Base-by-base conservation (phyloP, 1,139 yeast species). In the Saccharomyces pastorianus region DNA sequence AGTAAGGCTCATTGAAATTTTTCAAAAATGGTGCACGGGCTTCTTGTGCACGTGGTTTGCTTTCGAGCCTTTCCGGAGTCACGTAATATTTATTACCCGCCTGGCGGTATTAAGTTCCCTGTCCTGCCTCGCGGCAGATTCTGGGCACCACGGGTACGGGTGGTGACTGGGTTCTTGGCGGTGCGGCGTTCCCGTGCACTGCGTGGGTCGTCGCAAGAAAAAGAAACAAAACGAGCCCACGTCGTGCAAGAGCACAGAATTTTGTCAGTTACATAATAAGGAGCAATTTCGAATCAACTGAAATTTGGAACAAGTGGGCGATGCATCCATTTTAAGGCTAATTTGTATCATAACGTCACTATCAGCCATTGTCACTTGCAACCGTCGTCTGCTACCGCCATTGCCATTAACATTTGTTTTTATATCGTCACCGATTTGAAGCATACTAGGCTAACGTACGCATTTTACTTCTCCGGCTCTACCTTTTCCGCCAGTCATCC, bases 281-380 rank as follows among this genome's bases (percentile, higher is more conserved):
- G 44, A 38, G 44, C 44, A 38, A 17, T 38, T 38, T 38, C 44
- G 44, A 38, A 38, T 38, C 44, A 38, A 38, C 6, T 38, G 44
- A 38, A 38, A 38, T 38, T 38, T 38, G 44, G 44, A 38, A 38
- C 44, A 17, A 38, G 9, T 17, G 44, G 44, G 44, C 44, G 44
- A 38, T 38, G 44, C 44, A 38, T 17, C 9, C 44, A 13, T 38
- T 38, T 8, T 7, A 17, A 38, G 44, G 44, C 23, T 4, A 9
- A 3, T 38, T 38, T 38, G 44, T 38, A 38, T 17, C 23, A 38
- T 38, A 38, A 38, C 44, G 44, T 38, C 44, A 38, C 23, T 38
- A 38, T 38, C 25, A 38, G 44, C 44, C 44, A 38, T 38, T 38
- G 44, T 38, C 44, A 38, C 44, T 38, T 38, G 44, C 44, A 11